phyloP scores from a whole-genome alignment of 1,284 basidiomycete species.

The Mycosarcoma mackinlayi region DNA sequence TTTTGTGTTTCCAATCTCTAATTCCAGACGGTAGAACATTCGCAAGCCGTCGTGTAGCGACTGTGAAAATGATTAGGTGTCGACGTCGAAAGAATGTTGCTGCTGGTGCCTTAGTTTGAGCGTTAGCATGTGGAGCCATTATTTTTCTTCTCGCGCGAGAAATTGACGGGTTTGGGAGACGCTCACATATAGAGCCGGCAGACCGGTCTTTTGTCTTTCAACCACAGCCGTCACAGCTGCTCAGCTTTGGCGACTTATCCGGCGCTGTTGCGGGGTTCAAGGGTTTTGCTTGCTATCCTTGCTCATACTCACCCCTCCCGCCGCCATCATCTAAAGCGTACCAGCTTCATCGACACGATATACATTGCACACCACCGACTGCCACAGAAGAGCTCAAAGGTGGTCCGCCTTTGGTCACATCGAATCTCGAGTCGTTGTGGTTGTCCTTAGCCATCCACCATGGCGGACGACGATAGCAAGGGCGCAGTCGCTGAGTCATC shows the following conservation, averaged over 20 bases:
- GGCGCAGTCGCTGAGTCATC: slow-evolving; percentile 9
- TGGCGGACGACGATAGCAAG: slow-evolving; percentile 30
- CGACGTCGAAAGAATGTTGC: too few relatives aligned
- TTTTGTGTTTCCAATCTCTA: not conserved
- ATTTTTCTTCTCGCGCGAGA: slow-evolving; percentile 25
- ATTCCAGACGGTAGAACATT: too few relatives aligned
- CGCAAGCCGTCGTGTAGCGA: too few relatives aligned
- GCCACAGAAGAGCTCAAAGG: too few relatives aligned
- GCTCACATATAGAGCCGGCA: slow-evolving; percentile 7
- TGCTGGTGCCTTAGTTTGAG: too few relatives aligned
- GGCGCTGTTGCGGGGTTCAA: slow-evolving; percentile 18
- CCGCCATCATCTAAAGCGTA: too few relatives aligned
- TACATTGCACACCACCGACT: too few relatives aligned
- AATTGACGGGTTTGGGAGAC: not conserved
- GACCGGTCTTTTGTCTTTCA: slow-evolving; percentile 38
- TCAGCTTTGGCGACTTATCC: slow-evolving; percentile 4
- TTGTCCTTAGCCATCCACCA: not conserved
- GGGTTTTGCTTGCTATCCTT: not conserved
- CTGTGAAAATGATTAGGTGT: too few relatives aligned
- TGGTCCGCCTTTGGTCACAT: too few relatives aligned
- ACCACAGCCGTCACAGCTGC: slow-evolving; percentile 17
- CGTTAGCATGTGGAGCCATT: slow-evolving; percentile 4
- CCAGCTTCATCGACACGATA: too few relatives aligned
- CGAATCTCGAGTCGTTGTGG: not conserved
- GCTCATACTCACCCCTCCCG: not conserved